Conservation (phyloP, 1,284 basidiomycete species). For the Microbotryum scabiosae region DNA sequence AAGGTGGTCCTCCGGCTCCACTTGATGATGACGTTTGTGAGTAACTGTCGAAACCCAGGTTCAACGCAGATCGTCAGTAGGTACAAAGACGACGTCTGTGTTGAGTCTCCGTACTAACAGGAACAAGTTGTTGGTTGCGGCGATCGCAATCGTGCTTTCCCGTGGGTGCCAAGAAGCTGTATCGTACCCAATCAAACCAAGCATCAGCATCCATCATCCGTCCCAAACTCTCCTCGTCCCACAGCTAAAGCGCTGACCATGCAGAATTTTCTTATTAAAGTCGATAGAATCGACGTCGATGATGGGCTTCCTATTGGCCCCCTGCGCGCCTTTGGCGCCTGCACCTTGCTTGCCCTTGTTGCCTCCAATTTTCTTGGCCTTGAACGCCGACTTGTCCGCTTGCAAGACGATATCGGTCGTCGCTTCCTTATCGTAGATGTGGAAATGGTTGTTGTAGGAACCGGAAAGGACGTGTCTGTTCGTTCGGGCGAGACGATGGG, state of each 20-base stretch:
- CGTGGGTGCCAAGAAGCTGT: slow-evolving; percentile 83
- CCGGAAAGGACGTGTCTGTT: slow-evolving; percentile 85
- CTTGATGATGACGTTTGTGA: too few relatives aligned
- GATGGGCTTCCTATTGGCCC: slow-evolving; percentile 51
- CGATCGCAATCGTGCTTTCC: slow-evolving; percentile 77
- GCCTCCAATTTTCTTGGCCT: slow-evolving; percentile 86
- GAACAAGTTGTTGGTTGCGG: slow-evolving; percentile 45
- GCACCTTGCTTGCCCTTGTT: slow-evolving; percentile 49
- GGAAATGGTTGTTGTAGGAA: slow-evolving; percentile 99
- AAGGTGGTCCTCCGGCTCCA: too few relatives aligned
- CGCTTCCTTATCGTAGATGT: slow-evolving; percentile 92
- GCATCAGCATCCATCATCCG: neutral
- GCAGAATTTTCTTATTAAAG: slow-evolving; percentile 96
- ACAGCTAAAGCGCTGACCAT: slow-evolving; percentile 34
- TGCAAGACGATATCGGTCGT: slow-evolving; percentile 87
- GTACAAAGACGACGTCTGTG: too few relatives aligned
- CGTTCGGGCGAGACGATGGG: neutral
- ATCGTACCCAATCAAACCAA: slow-evolving; percentile 37
- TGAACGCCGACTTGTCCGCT: slow-evolving; percentile 99
- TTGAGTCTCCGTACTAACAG: slow-evolving; percentile 25
- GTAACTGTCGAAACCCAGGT: too few relatives aligned
- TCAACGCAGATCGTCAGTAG: too few relatives aligned
- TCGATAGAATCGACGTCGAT: slow-evolving; percentile 87
- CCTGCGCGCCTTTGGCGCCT: slow-evolving; percentile 44
- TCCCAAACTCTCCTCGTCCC: neutral